These are phyloP conservation scores for Theobroma grandiflorum DNA, from an alignment of 441 rosid species.

Conservation along the genomic window DNA sequence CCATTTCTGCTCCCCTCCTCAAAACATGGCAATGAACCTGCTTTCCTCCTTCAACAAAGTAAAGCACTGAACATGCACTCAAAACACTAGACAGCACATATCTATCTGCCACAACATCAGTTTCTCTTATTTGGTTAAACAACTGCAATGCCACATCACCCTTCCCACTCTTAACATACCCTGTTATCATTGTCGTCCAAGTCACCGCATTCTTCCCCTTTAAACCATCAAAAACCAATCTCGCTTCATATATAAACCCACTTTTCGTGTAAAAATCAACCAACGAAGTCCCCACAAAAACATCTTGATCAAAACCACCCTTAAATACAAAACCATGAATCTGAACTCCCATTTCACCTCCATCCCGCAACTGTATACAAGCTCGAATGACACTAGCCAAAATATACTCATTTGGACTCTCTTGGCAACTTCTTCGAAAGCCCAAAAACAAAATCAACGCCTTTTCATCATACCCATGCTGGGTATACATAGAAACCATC, in stretches of 20 bases:
- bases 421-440: slow-evolving; percentile 44
- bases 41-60: slow-evolving; percentile 60
- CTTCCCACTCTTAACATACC: slow-evolving; percentile 58
- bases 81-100: slow-evolving; percentile 58
- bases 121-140: slow-evolving; percentile 44
- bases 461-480: slow-evolving; percentile 51
- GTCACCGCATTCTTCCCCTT: slow-evolving; percentile 54
- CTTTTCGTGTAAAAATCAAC: slow-evolving; percentile 54
- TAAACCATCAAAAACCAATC: slow-evolving; percentile 59
- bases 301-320: slow-evolving; percentile 57
- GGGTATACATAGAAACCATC: slow-evolving; percentile 64
- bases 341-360: slow-evolving; percentile 43
- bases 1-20: slow-evolving; percentile 58
- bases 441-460: slow-evolving; percentile 52
- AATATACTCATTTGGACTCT: slow-evolving; percentile 59
- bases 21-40: slow-evolving; percentile 64
- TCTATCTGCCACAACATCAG: slow-evolving; percentile 46
- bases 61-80: slow-evolving; percentile 55
- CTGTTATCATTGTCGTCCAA: slow-evolving; percentile 70
- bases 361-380: slow-evolving; percentile 46
- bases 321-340: slow-evolving; percentile 53
- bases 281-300: slow-evolving; percentile 63
- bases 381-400: slow-evolving; percentile 63
- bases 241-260: slow-evolving; percentile 51
- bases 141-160: slow-evolving; percentile 50